Percentiles rank a stretch among this genome's conserved stretches.
phyloP scores from a whole-genome alignment of 805 yeast species.

The Sugiyamaella smithiae region DNA sequence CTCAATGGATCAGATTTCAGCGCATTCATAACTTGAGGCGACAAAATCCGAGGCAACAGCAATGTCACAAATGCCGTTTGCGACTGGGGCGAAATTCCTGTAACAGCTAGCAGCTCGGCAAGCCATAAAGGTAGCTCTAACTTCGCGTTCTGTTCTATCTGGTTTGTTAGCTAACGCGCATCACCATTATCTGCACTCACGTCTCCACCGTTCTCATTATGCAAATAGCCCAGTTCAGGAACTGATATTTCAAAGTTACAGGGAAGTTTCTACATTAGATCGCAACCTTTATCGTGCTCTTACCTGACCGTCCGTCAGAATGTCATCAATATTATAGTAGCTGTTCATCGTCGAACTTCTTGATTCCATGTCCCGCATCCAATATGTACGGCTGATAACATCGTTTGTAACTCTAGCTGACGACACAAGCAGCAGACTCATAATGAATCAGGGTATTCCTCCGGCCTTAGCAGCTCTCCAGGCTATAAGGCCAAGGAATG shows the following conservation, averaged over 20 bases:
- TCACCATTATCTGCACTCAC: conserved; percentile 23
- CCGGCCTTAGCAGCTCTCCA: neutral
- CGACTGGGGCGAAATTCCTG: conserved; percentile 25
- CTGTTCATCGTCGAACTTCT: conserved; percentile 21
- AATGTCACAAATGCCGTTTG: conserved; percentile 58
- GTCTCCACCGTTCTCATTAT: conserved; percentile 68
- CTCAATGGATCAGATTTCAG: conserved; percentile 66
- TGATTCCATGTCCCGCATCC: neutral
- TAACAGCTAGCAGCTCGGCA: conserved; percentile 67
- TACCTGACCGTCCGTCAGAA: conserved; percentile 38
- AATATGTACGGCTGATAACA: neutral
- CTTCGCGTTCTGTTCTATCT: conserved; percentile 57
- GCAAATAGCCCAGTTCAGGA: conserved; percentile 85
- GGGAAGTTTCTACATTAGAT: conserved; percentile 65
- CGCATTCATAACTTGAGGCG: conserved; percentile 69
- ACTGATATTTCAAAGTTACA: conserved; percentile 72
- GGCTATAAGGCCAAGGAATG: conserved; percentile 6
- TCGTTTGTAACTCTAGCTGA: neutral
- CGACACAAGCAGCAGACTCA: neutral
- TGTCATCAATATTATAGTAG: conserved; percentile 36
- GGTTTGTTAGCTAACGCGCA: neutral
- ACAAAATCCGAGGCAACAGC: conserved; percentile 67
- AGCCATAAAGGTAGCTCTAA: conserved; percentile 87
- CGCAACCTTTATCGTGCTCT: conserved; percentile 33
- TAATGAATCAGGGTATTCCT: neutral